These are phyloP conservation scores for Aspergillus chevalieri DNA, from an alignment of 2,329 filamentous ascomycete species.

Conservation along the genomic window DNA sequence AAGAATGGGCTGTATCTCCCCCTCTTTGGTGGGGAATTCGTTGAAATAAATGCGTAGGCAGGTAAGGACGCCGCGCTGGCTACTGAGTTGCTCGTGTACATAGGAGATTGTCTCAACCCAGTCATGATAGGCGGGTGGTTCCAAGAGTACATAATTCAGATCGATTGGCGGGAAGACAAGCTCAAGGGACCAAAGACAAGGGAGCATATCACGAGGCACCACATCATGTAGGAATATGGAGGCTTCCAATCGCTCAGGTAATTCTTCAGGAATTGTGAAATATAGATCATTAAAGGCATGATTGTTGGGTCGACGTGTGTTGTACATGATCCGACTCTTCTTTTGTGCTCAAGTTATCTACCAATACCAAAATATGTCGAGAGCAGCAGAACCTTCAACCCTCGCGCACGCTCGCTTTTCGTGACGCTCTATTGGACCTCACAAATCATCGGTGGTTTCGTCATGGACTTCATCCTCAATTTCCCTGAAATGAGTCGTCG, in stretches of 20 bases:
- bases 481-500: slow-evolving; percentile 38
- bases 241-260: background rate
- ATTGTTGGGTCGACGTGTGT: slow-evolving; percentile 40
- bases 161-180: background rate
- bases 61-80: background rate
- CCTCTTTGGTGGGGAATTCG: background rate
- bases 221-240: background rate
- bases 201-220: background rate
- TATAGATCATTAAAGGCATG: background rate
- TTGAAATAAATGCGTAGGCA: background rate
- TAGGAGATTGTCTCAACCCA: background rate
- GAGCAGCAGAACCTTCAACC: slow-evolving; percentile 51
- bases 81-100: background rate
- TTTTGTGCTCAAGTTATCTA: slow-evolving; percentile 53
- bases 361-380: slow-evolving; percentile 52
- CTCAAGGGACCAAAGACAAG: background rate
- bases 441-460: slow-evolving; percentile 50
- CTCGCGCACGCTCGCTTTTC: slow-evolving; percentile 52
- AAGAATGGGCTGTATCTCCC: no score
- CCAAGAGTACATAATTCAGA: background rate
- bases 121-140: background rate
- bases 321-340: slow-evolving; percentile 49
- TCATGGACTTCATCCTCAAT: slow-evolving; percentile 38
- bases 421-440: slow-evolving; percentile 52
- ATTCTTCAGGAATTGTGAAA: background rate